phyloP scores from a whole-genome alignment of 140 eudicot species.

The Erigeron philadelphicus region DNA sequence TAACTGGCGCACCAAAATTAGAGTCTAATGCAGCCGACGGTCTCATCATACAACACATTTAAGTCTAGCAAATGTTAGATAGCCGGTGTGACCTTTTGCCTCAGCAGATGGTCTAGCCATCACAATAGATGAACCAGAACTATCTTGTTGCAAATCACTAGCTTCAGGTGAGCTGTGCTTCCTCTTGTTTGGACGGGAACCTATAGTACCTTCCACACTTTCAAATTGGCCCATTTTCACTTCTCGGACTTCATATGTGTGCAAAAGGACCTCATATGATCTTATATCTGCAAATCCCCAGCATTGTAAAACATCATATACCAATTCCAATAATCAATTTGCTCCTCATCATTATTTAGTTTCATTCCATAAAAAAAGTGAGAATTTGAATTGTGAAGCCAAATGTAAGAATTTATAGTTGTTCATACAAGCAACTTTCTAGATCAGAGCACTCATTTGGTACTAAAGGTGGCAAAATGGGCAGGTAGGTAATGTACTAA shows the following conservation, averaged over 20 bases:
- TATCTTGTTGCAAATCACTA: slow-evolving; percentile 34
- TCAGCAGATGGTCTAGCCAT: slow-evolving; percentile 68
- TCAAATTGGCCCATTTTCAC: slow-evolving; percentile 41
- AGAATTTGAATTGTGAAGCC: not conserved
- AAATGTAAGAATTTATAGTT: not conserved
- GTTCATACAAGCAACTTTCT: not conserved
- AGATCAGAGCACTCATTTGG: slow-evolving; percentile 2
- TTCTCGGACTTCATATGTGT: slow-evolving; percentile 79
- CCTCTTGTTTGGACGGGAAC: slow-evolving; percentile 57
- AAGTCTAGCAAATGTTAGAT: slow-evolving; percentile 85
- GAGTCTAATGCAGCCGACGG: not conserved
- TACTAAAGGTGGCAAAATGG: slow-evolving; percentile 15
- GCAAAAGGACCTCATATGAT: slow-evolving; percentile 78
- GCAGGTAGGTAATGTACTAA: not conserved
- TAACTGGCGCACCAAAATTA: slow-evolving; percentile 10
- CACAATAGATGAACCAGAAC: slow-evolving; percentile 37
- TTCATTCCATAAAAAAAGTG: slow-evolving; percentile 7
- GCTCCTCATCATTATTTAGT: not conserved
- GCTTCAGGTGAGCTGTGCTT: slow-evolving; percentile 52
- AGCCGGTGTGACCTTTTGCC: slow-evolving; percentile 90
- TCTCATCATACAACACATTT: slow-evolving; percentile 38
- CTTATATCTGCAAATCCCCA: slow-evolving; percentile 64
- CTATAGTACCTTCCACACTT: slow-evolving; percentile 38
- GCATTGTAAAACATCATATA: not conserved
- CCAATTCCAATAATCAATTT: not conserved